A percentile compares a stretch with the other conserved stretches of the same genome.
Conservation (phyloP, 768 basidiomycete genomes). For the Cystofilobasidium capitatum region DNA sequence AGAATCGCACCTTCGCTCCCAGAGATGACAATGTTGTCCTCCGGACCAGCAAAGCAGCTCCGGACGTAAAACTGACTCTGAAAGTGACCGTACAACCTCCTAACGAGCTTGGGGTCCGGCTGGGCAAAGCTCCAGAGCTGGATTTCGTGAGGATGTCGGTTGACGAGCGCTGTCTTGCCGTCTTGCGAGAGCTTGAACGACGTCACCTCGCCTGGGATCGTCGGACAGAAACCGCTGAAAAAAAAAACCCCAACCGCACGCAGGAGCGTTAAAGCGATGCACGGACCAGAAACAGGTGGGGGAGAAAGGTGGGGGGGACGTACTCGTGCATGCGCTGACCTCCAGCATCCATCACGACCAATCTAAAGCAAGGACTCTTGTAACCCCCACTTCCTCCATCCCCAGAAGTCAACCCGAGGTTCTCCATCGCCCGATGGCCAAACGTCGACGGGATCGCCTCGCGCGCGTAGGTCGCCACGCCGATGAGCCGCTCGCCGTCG, state of each 20-base stretch:
- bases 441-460: conserved; percentile 23
- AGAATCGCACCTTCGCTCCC: conserved; percentile 77
- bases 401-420: too few relatives aligned
- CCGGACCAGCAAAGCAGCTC: conserved; percentile 84
- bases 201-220: conserved; percentile 58
- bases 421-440: too few relatives aligned
- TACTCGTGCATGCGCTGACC: conserved; percentile 36
- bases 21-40: conserved; percentile 78
- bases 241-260: too few relatives aligned
- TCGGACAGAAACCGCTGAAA: conserved; percentile 22
- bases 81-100: conserved; percentile 75
- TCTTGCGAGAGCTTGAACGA: conserved; percentile 78
- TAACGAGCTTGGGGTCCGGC: conserved; percentile 50
- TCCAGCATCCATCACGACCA: conserved; percentile 43
- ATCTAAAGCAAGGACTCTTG: conserved; percentile 19
- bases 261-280: conserved; percentile 52
- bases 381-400: conserved; percentile 14
- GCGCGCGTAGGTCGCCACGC: conserved; percentile 46
- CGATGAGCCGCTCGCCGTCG: conserved; percentile 69
- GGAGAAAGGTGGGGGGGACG: conserved; percentile 14
- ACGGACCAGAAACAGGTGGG: too few relatives aligned
- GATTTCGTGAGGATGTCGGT: conserved; percentile 79
- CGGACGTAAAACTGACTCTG: conserved; percentile 78
- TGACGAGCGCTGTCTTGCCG: conserved; percentile 77
- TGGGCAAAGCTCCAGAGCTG: conserved; percentile 73